These are phyloP conservation scores for Saccharomycopsis schoenii DNA, from an alignment of 805 yeast genomes.

Conservation along the genomic window DNA sequence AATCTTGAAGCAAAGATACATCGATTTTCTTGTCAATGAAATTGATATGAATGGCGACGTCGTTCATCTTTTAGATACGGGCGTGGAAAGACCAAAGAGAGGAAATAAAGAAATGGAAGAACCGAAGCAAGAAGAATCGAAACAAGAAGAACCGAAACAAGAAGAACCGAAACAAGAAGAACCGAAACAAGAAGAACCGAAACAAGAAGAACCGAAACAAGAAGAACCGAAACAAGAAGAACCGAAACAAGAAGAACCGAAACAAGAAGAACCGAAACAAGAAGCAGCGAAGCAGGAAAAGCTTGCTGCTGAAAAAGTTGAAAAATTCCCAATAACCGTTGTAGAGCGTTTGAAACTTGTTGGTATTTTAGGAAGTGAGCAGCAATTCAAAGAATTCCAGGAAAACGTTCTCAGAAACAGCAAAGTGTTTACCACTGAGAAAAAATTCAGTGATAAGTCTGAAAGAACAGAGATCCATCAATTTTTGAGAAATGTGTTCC, in stretches of 20 bases:
- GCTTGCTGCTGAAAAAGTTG: conserved; percentile 21
- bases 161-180: conserved; percentile 21
- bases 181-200: conserved; percentile 17
- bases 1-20: conserved; percentile 74
- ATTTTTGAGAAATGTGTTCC: conserved; percentile 62
- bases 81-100: conserved; percentile 43
- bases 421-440: conserved; percentile 45
- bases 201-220: conserved; percentile 23
- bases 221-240: conserved; percentile 15
- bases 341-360: conserved; percentile 4
- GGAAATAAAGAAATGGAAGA: conserved; percentile 31
- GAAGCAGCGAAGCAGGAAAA: no score
- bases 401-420: conserved; percentile 44
- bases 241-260: neutral
- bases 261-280: conserved; percentile 23
- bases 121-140: conserved; percentile 18
- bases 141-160: conserved; percentile 11
- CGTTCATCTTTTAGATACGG: conserved; percentile 66
- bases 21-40: conserved; percentile 92
- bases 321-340: conserved; percentile 9
- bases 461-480: conserved; percentile 74
- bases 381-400: conserved; percentile 3
- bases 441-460: conserved; percentile 51
- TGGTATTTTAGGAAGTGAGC: conserved; percentile 9
- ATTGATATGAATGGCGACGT: conserved; percentile 60